Conservation (phyloP, 202 grass and related monocot species). For the Schoenoplectus triqueter region DNA sequence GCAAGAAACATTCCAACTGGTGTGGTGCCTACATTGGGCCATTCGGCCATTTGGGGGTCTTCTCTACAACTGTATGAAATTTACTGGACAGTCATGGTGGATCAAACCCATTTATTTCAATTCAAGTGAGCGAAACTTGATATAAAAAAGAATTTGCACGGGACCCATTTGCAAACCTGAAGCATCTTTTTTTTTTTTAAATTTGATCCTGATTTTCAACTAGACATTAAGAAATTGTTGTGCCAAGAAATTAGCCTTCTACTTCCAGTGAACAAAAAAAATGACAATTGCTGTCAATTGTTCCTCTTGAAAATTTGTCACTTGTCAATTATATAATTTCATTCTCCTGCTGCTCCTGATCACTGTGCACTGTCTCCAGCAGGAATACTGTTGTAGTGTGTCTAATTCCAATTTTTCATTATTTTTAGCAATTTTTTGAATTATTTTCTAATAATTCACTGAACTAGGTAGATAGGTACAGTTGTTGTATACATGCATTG, state of each 20-base stretch:
- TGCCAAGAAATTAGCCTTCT: no score
- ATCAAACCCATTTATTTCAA: conserved; percentile 18
- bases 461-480: conserved; percentile 17
- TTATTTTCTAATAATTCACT: conserved; percentile 26
- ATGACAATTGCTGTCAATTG: no score
- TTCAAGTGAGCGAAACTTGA: no score
- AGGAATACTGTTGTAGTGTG: background rate
- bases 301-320: no score
- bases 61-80: background rate
- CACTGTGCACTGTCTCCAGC: conserved; percentile 14
- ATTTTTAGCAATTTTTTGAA: background rate
- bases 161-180: no score
- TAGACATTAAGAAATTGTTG: no score
- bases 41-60: background rate
- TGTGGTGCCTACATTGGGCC: conserved; percentile 1
- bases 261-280: no score
- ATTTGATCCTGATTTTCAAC: no score
- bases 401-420: background rate
- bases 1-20: conserved; percentile 13
- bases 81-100: background rate
- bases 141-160: no score
- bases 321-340: no score
- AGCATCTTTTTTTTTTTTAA: no score
- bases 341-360: no score
- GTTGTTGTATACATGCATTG: conserved; percentile 15